These are phyloP conservation scores for Mucor mucedo DNA, from an alignment of 371 early-diverging fungal genomes.

Conservation along the genomic window DNA sequence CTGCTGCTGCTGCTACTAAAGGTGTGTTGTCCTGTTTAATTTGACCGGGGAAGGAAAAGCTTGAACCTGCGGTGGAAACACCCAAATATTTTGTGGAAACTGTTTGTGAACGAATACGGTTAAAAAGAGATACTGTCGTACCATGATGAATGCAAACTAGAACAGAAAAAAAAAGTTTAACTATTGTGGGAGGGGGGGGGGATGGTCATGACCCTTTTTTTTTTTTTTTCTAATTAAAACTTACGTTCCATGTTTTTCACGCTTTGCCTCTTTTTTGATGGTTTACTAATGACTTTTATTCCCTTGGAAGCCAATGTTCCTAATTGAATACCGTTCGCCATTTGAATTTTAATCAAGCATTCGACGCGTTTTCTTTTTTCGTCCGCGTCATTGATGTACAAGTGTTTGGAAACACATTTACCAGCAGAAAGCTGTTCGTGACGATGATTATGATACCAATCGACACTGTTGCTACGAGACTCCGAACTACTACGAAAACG, in stretches of 20 bases:
- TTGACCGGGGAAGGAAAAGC: slow-evolving; percentile 38
- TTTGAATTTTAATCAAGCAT: slow-evolving; percentile 67
- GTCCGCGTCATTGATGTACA: slow-evolving; percentile 78
- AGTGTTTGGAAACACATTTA: slow-evolving; percentile 72
- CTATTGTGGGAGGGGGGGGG: too few relatives aligned
- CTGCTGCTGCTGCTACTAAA: too few relatives aligned
- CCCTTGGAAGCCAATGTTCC: slow-evolving; percentile 72
- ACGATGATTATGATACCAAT: slow-evolving; percentile 33
- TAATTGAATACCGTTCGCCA: slow-evolving; percentile 61
- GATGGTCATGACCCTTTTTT: not conserved
- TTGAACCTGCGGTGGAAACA: slow-evolving; percentile 48
- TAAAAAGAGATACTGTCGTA: slow-evolving; percentile 78
- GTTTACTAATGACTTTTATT: slow-evolving; percentile 80
- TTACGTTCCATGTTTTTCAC: slow-evolving; percentile 74
- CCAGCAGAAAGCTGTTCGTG: slow-evolving; percentile 45
- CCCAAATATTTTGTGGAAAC: slow-evolving; percentile 87
- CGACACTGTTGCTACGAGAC: slow-evolving; percentile 36
- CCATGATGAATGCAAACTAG: slow-evolving; percentile 81
- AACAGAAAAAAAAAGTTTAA: slow-evolving; percentile 18
- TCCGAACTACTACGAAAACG: slow-evolving; percentile 12
- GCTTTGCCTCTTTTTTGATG: slow-evolving; percentile 78
- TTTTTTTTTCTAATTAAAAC: not conserved
- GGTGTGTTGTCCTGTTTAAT: slow-evolving; percentile 45
- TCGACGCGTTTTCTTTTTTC: slow-evolving; percentile 76
- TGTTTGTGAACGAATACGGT: slow-evolving; percentile 77